These are phyloP conservation scores for Botryobasidium botryosum DNA, from an alignment of 768 basidiomycete genomes.

Conservation along the genomic window DNA sequence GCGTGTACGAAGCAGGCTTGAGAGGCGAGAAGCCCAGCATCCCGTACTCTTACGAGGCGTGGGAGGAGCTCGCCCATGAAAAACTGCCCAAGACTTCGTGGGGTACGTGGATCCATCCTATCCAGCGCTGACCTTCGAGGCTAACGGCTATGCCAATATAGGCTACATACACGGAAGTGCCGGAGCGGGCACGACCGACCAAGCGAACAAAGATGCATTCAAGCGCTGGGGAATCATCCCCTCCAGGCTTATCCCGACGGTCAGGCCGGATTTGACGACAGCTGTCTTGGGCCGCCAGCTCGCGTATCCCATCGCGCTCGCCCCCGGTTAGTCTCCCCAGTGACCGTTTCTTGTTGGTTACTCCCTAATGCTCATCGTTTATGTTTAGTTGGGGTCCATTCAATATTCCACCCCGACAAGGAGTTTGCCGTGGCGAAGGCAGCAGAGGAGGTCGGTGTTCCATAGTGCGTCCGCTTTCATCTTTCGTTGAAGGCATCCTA, in stretches of 20 bases:
- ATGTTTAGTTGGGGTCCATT: slow-evolving; percentile 57
- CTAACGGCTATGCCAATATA: no score
- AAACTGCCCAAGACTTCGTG: no score
- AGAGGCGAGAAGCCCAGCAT: no score
- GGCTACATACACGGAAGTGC: slow-evolving; percentile 66
- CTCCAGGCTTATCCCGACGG: slow-evolving; percentile 51
- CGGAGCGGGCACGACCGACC: slow-evolving; percentile 49
- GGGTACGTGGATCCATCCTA: no score
- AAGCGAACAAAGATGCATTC: slow-evolving; percentile 45
- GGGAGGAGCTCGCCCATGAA: no score
- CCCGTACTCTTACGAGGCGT: no score
- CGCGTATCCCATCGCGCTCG: slow-evolving; percentile 43
- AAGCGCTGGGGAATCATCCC: slow-evolving; percentile 62
- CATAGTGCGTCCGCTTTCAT: no score
- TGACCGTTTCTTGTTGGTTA: slow-evolving; percentile 2
- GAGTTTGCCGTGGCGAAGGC: slow-evolving; percentile 57
- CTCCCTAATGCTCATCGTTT: slow-evolving; percentile 15
- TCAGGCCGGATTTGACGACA: slow-evolving; percentile 37
- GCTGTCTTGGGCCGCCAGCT: slow-evolving; percentile 41
- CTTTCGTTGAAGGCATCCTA: no score
- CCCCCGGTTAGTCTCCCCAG: slow-evolving; percentile 28
- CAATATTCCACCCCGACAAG: slow-evolving; percentile 49
- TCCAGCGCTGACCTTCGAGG: no score
- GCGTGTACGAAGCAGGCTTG: no score
- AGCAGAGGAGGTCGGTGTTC: slow-evolving; percentile 41